Conservation (phyloP, 148 eudicot genomes). For the Chenopodium formosanum region DNA sequence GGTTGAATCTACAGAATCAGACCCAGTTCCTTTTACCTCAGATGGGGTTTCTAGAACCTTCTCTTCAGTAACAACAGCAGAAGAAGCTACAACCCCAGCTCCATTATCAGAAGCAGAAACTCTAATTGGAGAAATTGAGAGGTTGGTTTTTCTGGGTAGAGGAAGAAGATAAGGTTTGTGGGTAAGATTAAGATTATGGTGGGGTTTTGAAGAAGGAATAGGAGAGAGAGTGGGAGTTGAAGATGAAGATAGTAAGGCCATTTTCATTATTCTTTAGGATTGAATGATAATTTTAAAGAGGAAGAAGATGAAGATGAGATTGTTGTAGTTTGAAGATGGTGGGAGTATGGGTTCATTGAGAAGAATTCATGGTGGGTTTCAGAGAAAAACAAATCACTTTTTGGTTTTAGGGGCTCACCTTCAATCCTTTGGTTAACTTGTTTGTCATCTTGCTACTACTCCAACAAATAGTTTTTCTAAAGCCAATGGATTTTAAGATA, state of each 20-base stretch:
- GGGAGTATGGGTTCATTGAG: slow-evolving; percentile 9
- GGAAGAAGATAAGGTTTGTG: slow-evolving; percentile 35
- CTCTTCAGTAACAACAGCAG: slow-evolving; percentile 29
- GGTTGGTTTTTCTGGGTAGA: slow-evolving; percentile 33
- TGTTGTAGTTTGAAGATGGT: neutral
- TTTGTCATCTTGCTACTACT: neutral
- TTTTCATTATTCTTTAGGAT: slow-evolving; percentile 36
- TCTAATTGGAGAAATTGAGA: slow-evolving; percentile 20
- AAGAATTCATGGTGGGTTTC: slow-evolving; percentile 17
- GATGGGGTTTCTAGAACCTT: slow-evolving; percentile 36
- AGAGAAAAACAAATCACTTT: slow-evolving; percentile 16
- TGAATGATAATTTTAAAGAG: neutral
- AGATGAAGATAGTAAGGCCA: slow-evolving; percentile 61
- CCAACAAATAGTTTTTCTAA: too few relatives aligned
- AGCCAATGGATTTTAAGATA: neutral
- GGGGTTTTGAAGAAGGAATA: slow-evolving; percentile 40
- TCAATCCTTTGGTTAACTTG: neutral
- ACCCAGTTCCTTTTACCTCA: slow-evolving; percentile 7
- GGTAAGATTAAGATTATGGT: slow-evolving; percentile 31
- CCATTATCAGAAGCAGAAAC: slow-evolving; percentile 53
- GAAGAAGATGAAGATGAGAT: neutral
- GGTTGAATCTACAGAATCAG: slow-evolving; percentile 1
- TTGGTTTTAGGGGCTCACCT: slow-evolving; percentile 2
- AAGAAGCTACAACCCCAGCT: slow-evolving; percentile 30
- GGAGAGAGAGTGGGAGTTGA: slow-evolving; percentile 42